Conservation (phyloP, 192 early-diverging fungal species). For the Coemansia sp. region DNA sequence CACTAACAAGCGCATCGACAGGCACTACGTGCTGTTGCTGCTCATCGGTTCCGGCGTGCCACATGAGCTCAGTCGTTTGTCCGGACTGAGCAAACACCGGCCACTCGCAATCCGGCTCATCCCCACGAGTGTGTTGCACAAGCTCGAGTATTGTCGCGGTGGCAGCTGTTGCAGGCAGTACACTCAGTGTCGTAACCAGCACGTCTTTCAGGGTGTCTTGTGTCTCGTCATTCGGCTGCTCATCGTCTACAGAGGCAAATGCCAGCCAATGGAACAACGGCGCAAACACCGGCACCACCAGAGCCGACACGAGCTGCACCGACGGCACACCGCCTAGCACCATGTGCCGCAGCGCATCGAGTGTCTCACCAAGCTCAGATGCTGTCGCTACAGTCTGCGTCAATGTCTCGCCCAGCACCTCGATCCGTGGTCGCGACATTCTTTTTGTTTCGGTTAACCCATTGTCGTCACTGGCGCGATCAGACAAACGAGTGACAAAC, state of each 20-base stretch:
- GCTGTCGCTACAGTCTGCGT: neutral
- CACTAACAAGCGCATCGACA: constrained; percentile 62
- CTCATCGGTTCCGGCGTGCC: neutral
- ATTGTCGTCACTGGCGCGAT: too few species aligned
- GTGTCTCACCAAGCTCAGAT: constrained; percentile 11
- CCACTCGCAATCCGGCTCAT: constrained; percentile 22
- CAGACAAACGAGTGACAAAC: neutral
- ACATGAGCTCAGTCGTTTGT: too few species aligned
- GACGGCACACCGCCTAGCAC: constrained; percentile 64
- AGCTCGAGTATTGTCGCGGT: constrained; percentile 22
- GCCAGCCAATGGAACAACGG: constrained; percentile 62
- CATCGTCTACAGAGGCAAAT: constrained; percentile 18
- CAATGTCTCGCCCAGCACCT: neutral
- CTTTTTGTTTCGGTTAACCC: neutral
- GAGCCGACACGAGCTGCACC: constrained; percentile 55
- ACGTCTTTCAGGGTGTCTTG: constrained; percentile 48
- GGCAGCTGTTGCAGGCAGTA: constrained; percentile 25
- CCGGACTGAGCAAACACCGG: constrained; percentile 21
- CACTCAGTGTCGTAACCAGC: constrained; percentile 10
- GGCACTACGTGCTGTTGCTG: constrained; percentile 49
- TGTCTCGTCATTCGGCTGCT: constrained; percentile 43
- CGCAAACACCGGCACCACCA: constrained; percentile 55
- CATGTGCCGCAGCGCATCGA: constrained; percentile 57
- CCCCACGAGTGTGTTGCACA: constrained; percentile 28
- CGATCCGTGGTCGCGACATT: neutral